These are phyloP conservation scores for Mrakia frigida DNA, from an alignment of 768 basidiomycete genomes.

Conservation along the genomic window DNA sequence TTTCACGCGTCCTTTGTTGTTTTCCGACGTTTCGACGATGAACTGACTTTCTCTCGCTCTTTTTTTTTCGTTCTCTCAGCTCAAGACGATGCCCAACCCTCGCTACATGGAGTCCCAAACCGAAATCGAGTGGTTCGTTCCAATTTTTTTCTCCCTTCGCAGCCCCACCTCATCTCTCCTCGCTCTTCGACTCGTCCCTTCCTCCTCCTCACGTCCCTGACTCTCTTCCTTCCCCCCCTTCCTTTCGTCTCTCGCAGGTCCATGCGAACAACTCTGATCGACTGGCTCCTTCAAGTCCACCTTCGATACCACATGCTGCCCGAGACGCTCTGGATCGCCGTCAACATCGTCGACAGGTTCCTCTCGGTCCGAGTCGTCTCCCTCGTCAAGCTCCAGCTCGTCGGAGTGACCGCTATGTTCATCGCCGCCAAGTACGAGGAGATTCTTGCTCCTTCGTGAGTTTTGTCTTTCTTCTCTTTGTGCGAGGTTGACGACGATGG, in stretches of 20 bases:
- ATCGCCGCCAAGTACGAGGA: constrained; percentile 99
- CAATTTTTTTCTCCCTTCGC: not conserved
- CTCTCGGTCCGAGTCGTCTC: constrained; percentile 81
- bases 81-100: constrained; percentile 79
- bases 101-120: constrained; percentile 90
- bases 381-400: constrained; percentile 85
- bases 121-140: constrained; percentile 60
- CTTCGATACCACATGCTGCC: constrained; percentile 98
- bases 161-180: not conserved
- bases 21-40: not conserved
- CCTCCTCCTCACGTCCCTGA: not conserved
- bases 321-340: constrained; percentile 97
- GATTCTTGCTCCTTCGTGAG: constrained; percentile 82
- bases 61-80: constrained; percentile 48
- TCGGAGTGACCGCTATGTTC: constrained; percentile 98
- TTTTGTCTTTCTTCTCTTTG: not conserved
- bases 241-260: constrained; percentile 54
- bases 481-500: not conserved
- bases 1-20: not conserved
- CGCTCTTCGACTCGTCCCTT: not conserved
- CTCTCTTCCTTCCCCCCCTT: not conserved
- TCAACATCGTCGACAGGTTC: constrained; percentile 94
- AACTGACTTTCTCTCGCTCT: not conserved
- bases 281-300: constrained; percentile 98
- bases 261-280: constrained; percentile 94